Evolutionary conservation across 1,284 basidiomycete genomes (phyloP).

Genomic region (Hemileia vastatrix): DNA sequence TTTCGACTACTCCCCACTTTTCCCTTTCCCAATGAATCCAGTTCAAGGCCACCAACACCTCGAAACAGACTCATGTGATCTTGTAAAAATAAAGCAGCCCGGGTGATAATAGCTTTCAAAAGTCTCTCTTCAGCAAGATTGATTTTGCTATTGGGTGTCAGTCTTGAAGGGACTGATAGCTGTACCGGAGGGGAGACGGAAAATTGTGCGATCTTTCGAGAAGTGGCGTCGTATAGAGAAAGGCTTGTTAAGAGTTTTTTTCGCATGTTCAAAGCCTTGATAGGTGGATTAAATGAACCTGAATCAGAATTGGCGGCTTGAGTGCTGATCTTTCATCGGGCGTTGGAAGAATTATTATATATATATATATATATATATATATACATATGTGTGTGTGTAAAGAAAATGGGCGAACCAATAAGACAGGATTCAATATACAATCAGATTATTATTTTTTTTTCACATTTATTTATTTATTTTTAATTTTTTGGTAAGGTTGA

Average conservation of each 20-base stretch:
- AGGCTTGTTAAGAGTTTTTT: conserved; percentile 7
- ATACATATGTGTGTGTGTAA: background rate
- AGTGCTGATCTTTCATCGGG: background rate
- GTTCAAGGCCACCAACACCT: conserved; percentile 37
- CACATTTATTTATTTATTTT: background rate
- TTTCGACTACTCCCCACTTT: conserved; percentile 27
- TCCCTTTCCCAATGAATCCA: no score
- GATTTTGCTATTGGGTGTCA: background rate
- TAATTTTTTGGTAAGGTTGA: background rate
- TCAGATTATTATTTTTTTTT: background rate
- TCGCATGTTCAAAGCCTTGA: conserved; percentile 4
- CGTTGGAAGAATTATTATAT: background rate
- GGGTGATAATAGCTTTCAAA: conserved; percentile 66
- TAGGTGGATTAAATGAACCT: background rate
- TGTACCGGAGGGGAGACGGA: background rate
- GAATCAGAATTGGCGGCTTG: background rate
- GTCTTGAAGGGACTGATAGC: background rate
- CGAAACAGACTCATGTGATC: conserved; percentile 77
- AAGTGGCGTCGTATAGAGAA: conserved; percentile 2
- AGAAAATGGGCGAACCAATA: conserved; percentile 1
- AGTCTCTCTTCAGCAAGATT: conserved; percentile 63
- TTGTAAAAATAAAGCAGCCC: conserved; percentile 72
- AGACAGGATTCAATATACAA: background rate
- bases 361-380: background rate
- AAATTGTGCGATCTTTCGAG: background rate